Base-by-base conservation (phyloP, 2,329 filamentous ascomycete genomes). In the Arthrobotrys sphaeroides region DNA sequence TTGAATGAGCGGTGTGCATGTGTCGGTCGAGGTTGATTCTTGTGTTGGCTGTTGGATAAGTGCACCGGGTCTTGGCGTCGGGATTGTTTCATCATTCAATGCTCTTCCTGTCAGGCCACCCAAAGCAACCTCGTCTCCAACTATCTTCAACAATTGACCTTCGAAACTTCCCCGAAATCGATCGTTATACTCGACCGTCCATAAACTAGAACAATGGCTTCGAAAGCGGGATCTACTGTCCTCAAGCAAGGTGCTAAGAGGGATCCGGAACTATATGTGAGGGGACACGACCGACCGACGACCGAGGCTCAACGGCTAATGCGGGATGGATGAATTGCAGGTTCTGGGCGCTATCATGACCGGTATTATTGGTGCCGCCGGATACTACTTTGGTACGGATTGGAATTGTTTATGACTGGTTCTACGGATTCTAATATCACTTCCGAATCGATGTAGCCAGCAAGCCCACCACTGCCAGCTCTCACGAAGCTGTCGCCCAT, bases 281-380 rank as follows among this genome's bases (percentile, higher is more conserved):
- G 88, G 78, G 33, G 45, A 24, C 33, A 18, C 18, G 36, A 20
- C n/a, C 12, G 12, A 13, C 38, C 22, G 31, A 60, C 36, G 72
- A 33, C 45, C 40, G 33, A 47, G 36, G 42, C 28, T 9, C 31
- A 31, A 55, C 36, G 43, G 40, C 61, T 66, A 40, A 66, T 47
- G 20, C 40, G 33, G 31, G 59, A 51, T 38, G 22, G n/a, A 10
- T 31, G 22, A 42, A 36, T 38, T 73, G 53, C 81, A 98, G 95
- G 89, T 98, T 82, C 91, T 99, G 79, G 88, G 94, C 78, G 92
- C 89, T 82, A 90, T 98, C 83, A 97, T 98, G 93, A 90, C 91
- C 81, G 90, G 90, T 83, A 91, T 92, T 81, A 91, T 97, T 82
- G 90, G 90, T 81, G 89, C 95, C 80, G 94, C 92, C 79, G 94